Evolutionary conservation across 23 red algal genomes (phyloP), one percentile per base, ranked within the genome.

Genomic region (Chondrus crispus): DNA sequence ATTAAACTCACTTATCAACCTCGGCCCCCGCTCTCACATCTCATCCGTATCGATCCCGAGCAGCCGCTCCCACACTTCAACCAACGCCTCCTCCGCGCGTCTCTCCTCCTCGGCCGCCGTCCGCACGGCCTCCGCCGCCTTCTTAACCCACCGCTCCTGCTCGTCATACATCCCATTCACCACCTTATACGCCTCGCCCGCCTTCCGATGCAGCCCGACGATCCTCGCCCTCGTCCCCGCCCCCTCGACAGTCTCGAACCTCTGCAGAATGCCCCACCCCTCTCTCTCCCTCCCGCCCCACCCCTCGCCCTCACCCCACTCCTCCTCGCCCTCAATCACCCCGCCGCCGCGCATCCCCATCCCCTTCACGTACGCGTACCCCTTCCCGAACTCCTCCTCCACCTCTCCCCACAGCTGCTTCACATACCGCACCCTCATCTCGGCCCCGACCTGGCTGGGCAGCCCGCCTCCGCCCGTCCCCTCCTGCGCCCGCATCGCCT

Each of bases 111-210:
- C 87, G 19, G 62, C 74, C 11, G 26, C 48, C 29, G 64, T 41
- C 72, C 80, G 69, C 32, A 90, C 12, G 24, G 46, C 74, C 52
- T 62, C 62, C 22, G 45, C 55, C 41, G 87, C 87, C 58, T 78
- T 45, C 41, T 78, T 46, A 49, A 90, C 87, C 19, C 50, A 74
- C 42, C 60, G 52, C 40, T 90, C 87, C 30, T 90, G 87, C 10
- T 40, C 40, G 68, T 90, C 87, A 40, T 79, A 90, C 87, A 90
- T n/a, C 20, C 62, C 14, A 60, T 90, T 90, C 12, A 90, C 72
- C 29, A 74, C 52, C 26, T 80, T 90, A 54, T 90, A 90, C 3
- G 74, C 87, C n/a, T 36, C 60, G 3, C 62, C 70, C n/a, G 87
- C 72, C 19, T 46, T 50, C 80, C 46, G 62, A 36, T 90, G 70